Evolutionary conservation across 2,329 filamentous ascomycete species (phyloP).

Genomic region (Claviceps sp.): DNA sequence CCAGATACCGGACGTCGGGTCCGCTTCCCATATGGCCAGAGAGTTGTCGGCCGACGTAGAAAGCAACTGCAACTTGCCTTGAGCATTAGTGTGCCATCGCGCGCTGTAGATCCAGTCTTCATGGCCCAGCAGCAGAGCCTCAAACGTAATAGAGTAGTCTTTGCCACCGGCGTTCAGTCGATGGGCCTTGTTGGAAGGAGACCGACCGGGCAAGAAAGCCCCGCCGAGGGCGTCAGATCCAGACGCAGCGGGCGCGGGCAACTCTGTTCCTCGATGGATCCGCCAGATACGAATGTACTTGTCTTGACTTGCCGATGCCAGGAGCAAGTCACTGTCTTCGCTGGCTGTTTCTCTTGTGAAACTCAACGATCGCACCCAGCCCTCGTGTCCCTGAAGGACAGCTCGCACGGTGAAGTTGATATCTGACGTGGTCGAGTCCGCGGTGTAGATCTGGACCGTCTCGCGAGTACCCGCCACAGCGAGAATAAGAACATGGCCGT

Average conservation of each 20-base stretch:
- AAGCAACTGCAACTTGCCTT: slow-evolving; percentile 54
- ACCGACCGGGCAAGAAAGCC: slow-evolving; percentile 50
- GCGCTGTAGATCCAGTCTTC: slow-evolving; percentile 98
- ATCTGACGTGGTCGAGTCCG: slow-evolving; percentile 26
- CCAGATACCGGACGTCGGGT: slow-evolving; percentile 78
- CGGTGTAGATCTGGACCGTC: slow-evolving; percentile 66
- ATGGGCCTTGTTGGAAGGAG: slow-evolving; percentile 81
- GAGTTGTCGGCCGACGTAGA: slow-evolving; percentile 94
- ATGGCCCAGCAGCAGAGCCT: slow-evolving; percentile 84
- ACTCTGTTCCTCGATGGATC: slow-evolving; percentile 55
- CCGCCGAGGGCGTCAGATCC: slow-evolving; percentile 43
- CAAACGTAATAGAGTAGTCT: slow-evolving; percentile 77
- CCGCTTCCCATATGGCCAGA: slow-evolving; percentile 81
- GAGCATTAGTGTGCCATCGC: slow-evolving; percentile 48
- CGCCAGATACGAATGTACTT: slow-evolving; percentile 95
- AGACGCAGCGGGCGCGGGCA: slow-evolving; percentile 41
- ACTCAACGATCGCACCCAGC: slow-evolving; percentile 79
- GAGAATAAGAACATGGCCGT: slow-evolving; percentile 46
- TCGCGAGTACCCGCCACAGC: slow-evolving; percentile 78
- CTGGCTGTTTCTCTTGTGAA: slow-evolving; percentile 52
- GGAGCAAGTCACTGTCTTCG: slow-evolving; percentile 52
- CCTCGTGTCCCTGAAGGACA: slow-evolving; percentile 78
- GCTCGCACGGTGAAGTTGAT: slow-evolving; percentile 56
- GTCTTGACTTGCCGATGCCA: slow-evolving; percentile 92
- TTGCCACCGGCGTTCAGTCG: slow-evolving; percentile 47